Conservation (phyloP, 1,139 yeast genomes). For the Insectozyma bohioensis region DNA sequence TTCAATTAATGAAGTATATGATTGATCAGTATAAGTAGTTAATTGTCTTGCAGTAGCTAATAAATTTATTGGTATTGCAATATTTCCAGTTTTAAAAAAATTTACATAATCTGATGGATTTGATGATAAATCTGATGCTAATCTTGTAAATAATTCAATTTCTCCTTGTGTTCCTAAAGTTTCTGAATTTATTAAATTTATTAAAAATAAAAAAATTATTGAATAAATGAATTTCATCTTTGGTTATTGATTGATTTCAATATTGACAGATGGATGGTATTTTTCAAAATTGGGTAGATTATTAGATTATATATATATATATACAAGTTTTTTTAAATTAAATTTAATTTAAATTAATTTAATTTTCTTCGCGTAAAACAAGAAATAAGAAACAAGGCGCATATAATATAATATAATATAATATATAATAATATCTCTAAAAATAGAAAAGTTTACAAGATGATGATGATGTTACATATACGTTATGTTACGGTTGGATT, state of each 20-base stretch:
- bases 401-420: no score
- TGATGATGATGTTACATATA: no score
- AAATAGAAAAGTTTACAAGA: no score
- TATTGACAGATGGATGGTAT: neutral
- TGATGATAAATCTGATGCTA: conserved; percentile 27
- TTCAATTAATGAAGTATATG: conserved; percentile 34
- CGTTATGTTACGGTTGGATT: no score
- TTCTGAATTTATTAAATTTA: conserved; percentile 1
- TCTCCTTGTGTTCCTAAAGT: conserved; percentile 3
- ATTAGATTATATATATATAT: no score
- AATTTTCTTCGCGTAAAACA: no score
- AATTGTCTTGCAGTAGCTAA: conserved; percentile 23
- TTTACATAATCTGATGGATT: conserved; percentile 23
- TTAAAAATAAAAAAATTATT: no score
- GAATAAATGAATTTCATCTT: neutral
- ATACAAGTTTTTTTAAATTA: no score
- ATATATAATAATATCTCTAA: no score
- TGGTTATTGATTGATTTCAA: neutral
- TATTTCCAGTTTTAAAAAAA: conserved; percentile 23
- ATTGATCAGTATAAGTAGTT: conserved; percentile 31
- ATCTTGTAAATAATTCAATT: conserved; percentile 26
- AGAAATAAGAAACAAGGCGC: no score
- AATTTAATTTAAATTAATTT: no score
- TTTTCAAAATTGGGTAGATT: no score
- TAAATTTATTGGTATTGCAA: conserved; percentile 24